Evolutionary conservation across 2,329 filamentous ascomycete species (phyloP).

Genomic region (Colletotrichum scovillei): DNA sequence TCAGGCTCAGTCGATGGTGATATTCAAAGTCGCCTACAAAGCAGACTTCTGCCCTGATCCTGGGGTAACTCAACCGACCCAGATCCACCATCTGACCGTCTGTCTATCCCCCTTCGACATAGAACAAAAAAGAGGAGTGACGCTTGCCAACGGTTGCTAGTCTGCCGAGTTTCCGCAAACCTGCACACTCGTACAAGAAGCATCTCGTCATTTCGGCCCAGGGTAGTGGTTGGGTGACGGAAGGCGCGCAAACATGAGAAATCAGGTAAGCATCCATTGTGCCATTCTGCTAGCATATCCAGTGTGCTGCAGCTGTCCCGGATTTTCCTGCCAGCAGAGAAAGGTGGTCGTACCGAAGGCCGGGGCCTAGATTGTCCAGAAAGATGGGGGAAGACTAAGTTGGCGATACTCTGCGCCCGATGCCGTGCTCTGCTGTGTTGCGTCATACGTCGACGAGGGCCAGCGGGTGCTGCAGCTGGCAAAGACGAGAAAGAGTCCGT

Average conservation of each 20-base stretch:
- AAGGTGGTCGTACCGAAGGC: neutral
- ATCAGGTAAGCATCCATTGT: neutral
- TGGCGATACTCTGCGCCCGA: slow-evolving; percentile 27
- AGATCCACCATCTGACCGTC: neutral
- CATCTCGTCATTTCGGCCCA: slow-evolving; percentile 27
- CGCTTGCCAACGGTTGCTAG: slow-evolving; percentile 4
- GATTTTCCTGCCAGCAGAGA: neutral
- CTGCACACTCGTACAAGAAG: neutral
- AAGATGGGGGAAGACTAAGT: neutral
- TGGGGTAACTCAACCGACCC: neutral
- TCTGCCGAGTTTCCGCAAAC: slow-evolving; percentile 13
- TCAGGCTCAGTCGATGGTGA: neutral
- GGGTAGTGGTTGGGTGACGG: neutral
- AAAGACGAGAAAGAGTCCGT: neutral
- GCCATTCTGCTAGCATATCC: no score
- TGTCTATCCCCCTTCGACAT: neutral
- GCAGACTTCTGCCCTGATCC: slow-evolving; percentile 1
- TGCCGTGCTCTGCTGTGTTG: slow-evolving; percentile 33
- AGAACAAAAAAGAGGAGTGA: neutral
- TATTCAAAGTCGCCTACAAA: neutral
- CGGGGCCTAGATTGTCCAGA: neutral
- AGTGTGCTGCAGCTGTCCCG: neutral
- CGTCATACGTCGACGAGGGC: slow-evolving; percentile 29
- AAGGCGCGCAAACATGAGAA: neutral
- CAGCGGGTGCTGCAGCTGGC: neutral